Evolutionary conservation across 2,329 filamentous ascomycete species (phyloP), one percentile per base, ranked within the genome.

Genomic region (Alternaria ventricosa): DNA sequence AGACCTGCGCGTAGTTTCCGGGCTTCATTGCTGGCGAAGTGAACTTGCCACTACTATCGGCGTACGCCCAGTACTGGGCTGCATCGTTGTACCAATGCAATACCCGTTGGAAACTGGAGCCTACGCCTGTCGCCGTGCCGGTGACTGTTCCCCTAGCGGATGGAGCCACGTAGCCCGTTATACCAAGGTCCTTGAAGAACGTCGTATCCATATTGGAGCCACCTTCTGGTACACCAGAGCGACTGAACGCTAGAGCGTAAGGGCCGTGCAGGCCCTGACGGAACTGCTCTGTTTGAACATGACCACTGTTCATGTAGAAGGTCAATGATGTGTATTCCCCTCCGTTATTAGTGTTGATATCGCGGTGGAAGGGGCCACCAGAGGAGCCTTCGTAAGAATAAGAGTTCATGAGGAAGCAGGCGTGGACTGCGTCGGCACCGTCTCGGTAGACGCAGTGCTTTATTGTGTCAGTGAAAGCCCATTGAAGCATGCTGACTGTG

Each of bases 241-340:
- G 84, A 13, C 85, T 86, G 76, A 91, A 91, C 9, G 83, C 78
- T 74, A 91, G 82, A 4, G 86, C 84, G 68, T 91, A 92, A 0
- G 89, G 89, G 2, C 89, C 89, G 72, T 90, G 88, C 45, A 92
- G 82, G 45, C 89, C 89, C 75, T 85, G 86, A 30, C 89, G 85
- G 78, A 78, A 90, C 12, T 79, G 74, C 72, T 92, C 89, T 1
- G 88, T 91, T 41, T 78, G 74, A 6, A 77, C 75, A 46, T 91
- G 89, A 44, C 84, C 85, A 13, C 86, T 89, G 81, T 91, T 91
- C 84, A 90, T 90, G 80, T 90, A 91, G 78, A 87, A 89, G 77
- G 89, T 90, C 1, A 91, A 82, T 60, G 83, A 87, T 36, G 82
- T 89, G 66, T 83, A 86, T 43, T 77, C 80, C 6, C 87, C 87